Conservation (phyloP, 495 filamentous ascomycete genomes). For the Aspergillus incahuasiensis region DNA sequence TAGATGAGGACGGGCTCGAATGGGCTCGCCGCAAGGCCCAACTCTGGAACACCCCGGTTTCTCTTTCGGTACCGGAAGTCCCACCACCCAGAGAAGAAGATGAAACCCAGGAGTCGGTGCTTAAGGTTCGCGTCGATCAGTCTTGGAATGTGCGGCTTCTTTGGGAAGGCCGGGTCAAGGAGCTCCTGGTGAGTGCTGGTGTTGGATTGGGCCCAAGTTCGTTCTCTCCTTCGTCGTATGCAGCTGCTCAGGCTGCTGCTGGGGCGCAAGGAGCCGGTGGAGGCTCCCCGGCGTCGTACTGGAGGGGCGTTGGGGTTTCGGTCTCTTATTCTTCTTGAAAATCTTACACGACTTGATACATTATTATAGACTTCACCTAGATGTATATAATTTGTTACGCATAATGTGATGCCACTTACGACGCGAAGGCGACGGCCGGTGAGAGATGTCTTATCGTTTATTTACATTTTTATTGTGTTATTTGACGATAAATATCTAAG, state of each 20-base stretch:
- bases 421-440: not conserved
- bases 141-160: conserved; percentile 76
- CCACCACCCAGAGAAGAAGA: conserved; percentile 30
- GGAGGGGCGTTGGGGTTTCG: conserved; percentile 72
- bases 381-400: conserved; percentile 14
- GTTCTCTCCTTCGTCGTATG: conserved; percentile 34
- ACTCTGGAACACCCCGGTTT: conserved; percentile 17
- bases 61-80: conserved; percentile 22
- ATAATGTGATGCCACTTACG: not conserved
- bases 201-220: conserved; percentile 59
- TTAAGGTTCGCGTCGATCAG: conserved; percentile 86
- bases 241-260: conserved; percentile 20
- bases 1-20: conserved; percentile 36
- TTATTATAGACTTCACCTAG: no score
- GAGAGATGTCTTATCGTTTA: not conserved
- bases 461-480: not conserved
- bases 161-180: conserved; percentile 93
- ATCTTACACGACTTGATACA: not conserved
- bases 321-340: conserved; percentile 85
- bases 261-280: conserved; percentile 55
- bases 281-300: conserved; percentile 56
- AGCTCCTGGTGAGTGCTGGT: conserved; percentile 85
- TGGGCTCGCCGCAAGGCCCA: conserved; percentile 44
- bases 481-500: not conserved
- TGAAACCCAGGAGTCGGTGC: conserved; percentile 73